Percentiles rank a stretch among this genome's conserved stretches.
phyloP scores from a whole-genome alignment of 1,284 basidiomycete species.

The Austroboletus niveus region DNA sequence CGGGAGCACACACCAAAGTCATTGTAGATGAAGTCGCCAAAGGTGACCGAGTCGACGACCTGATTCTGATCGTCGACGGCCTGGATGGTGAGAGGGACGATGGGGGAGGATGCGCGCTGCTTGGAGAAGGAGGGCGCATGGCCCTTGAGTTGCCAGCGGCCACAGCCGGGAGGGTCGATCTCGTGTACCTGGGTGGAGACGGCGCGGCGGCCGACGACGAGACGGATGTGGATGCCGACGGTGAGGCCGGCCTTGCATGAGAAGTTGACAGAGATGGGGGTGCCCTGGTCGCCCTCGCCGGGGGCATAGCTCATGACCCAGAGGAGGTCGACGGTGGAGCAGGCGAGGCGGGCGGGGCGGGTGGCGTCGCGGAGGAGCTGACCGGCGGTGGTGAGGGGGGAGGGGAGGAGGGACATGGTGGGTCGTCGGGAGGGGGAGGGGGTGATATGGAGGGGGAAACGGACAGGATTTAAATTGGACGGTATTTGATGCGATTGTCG shows the following conservation, averaged over 20 bases:
- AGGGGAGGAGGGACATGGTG: not conserved
- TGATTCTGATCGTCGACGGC: slow-evolving; percentile 52
- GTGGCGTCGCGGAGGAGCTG: slow-evolving; percentile 13
- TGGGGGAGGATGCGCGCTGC: slow-evolving; percentile 31
- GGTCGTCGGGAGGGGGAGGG: not conserved
- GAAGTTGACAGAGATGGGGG: slow-evolving; percentile 58
- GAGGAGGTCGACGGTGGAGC: slow-evolving; percentile 51
- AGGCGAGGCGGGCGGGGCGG: slow-evolving; percentile 30
- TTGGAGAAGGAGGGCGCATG: slow-evolving; percentile 45
- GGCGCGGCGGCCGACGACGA: slow-evolving; percentile 62
- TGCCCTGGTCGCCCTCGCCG: slow-evolving; percentile 55
- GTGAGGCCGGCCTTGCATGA: slow-evolving; percentile 50
- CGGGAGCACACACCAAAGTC: slow-evolving; percentile 38
- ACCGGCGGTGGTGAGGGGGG: slow-evolving; percentile 13
- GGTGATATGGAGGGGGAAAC: not conserved
- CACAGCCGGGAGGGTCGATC: slow-evolving; percentile 41
- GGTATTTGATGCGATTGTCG: slow-evolving; percentile 15
- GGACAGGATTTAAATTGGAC: slow-evolving; percentile 24
- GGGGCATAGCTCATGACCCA: slow-evolving; percentile 61
- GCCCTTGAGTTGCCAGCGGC: slow-evolving; percentile 61
- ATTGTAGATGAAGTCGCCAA: slow-evolving; percentile 73
- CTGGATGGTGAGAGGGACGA: slow-evolving; percentile 59
- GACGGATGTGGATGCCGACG: slow-evolving; percentile 56
- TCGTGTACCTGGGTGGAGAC: slow-evolving; percentile 58
- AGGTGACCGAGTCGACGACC: slow-evolving; percentile 59